Base-by-base conservation (phyloP, 768 basidiomycete species). In the Boletus rubescentipes region DNA sequence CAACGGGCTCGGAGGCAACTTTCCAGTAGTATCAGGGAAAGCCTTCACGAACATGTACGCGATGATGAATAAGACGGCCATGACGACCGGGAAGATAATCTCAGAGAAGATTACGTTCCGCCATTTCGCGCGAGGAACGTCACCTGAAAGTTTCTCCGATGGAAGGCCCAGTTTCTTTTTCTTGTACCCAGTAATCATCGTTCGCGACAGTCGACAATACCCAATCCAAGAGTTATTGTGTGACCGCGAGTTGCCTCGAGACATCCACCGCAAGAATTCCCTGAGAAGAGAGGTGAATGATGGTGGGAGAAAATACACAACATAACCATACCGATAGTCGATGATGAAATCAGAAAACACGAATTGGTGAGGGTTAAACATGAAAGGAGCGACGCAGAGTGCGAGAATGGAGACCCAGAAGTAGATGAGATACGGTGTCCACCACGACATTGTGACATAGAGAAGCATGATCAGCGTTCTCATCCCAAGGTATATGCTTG, bases 291-390 rank as follows among this genome's bases (percentile, higher is more conserved):
- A 26, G 3, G 11, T 47, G 32, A 51, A 12, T 20, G 14, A 35
- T 35, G 10, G 32, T 16, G 5, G 4, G 4, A 11, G 2, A 0
- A 32, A 21, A 43, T 30, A 15, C 4, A 30, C 29, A 12, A 51
- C 15, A 18, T 14, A 7, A 21, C 72, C 83, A 65, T 65, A 88
- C 89, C 89, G 79, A 65, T 93, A 93, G 73, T 99, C 97, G 67
- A 98, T 91, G 71, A 98, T 83, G 73, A 95, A 99, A 72, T 99
- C 97, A 36, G 93, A 84, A 72, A 94, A 89, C 18, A 91, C 91
- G 76, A 99, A 99, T 73, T 98, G 97, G 72, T 99, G 97, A n/a
- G 97, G 97, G 69, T 98, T 99, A 83, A 98, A 99, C 65, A 98
- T 71, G 88, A 99, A 99, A 9, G 97, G 97, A 30, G 96, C 88